Base-by-base conservation (phyloP, 2,329 filamentous ascomycete species). In the Penicillium sclerotigenum region DNA sequence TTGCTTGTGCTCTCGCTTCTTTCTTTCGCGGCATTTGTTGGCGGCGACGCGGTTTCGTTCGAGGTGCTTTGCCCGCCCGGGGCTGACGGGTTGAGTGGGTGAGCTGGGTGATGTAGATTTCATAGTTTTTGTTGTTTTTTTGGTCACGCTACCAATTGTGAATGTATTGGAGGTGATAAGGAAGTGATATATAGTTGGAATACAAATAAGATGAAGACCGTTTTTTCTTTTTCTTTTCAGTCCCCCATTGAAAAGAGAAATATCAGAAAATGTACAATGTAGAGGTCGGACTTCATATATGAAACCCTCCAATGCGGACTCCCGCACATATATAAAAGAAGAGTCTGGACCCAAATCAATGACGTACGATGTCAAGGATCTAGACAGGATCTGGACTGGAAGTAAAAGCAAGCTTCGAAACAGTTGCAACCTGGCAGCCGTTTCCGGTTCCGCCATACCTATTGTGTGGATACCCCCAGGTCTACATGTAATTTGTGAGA, bases 11-110 rank as follows among this genome's bases (percentile, higher is more conserved):
- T 65, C 59, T 6, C 54, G 22, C 56, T 66, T 66, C 34, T 63
- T 65, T 38, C 63, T 60, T 14, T 53, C 33, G 13, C 64, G 59
- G 40, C 62, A 66, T 49, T 65, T 65, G 52, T 60, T 65, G 20
- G 63, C 63, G 24, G 63, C 63, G 38, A 65, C 52, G 18, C 63
- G 61, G 49, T 66, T 66, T 31, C 64, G 58, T 54, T 65, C 63
- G 34, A 65, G 60, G 37, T 65, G 63, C 33, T 45, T 59, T 10
- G 62, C 59, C 6, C 51, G 52, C 46, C 47, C 37, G 29, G 52
- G 52, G 37, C 29, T 54, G 9, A 54, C 22, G 20, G 28, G 8
- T 14, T 29, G 24, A 18, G 52, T 22, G 29, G 18, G 3, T 18
- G 42, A 31, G 26, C 29, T 36, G 28, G 34, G 11, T 14, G 51